Evolutionary conservation across 768 basidiomycete genomes (phyloP), one percentile per base, ranked within the genome.

Genomic region (Rickenella mellea): DNA sequence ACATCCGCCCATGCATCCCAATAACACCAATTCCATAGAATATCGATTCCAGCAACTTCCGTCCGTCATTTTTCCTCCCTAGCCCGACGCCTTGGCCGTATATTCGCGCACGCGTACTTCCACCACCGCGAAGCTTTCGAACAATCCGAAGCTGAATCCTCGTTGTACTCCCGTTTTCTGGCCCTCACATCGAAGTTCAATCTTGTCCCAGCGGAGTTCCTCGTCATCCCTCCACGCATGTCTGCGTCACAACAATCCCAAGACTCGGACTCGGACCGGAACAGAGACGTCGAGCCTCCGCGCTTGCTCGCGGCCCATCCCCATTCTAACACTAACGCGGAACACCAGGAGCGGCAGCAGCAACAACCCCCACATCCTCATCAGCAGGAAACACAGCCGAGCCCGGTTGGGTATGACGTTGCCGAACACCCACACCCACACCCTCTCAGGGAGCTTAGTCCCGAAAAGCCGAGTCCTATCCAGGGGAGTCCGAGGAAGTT

Each of bases 31-130:
- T 44, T 27, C 35, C 39, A 2, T 53, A 92, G 91, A 20, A 70
- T 97, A 2, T 80, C 80, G 42, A 88, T 97, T 40, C 87, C 87
- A 2, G 65, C 67, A 31, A 73, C 83, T 2, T 94, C 90, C 0
- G 73, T 81, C 48, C 75, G 85, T n/a, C 90, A 91, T 60, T 96
- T 93, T 59, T 73, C 83, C 38, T 89, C 87, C 12, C 80, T 94
- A 19, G 88, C 89, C 15, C 78, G 94, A 0, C 80, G 94, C 11
- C 78, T 98, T 1, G 91, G 91, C 1, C 80, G 94, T 27, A 92
- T 97, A 48, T 97, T 99, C 56, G 88, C 89, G 0, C 94, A 99
- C 60, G 91, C 92, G 2, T 97, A 91, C 68, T 93, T 83, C 65
- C 89, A 91, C 58, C 91, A 94, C 60, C 82, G 88, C 48, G 91